Evolutionary conservation across 2,329 filamentous ascomycete genomes (phyloP).

Genomic region (Penicillium sp.): DNA sequence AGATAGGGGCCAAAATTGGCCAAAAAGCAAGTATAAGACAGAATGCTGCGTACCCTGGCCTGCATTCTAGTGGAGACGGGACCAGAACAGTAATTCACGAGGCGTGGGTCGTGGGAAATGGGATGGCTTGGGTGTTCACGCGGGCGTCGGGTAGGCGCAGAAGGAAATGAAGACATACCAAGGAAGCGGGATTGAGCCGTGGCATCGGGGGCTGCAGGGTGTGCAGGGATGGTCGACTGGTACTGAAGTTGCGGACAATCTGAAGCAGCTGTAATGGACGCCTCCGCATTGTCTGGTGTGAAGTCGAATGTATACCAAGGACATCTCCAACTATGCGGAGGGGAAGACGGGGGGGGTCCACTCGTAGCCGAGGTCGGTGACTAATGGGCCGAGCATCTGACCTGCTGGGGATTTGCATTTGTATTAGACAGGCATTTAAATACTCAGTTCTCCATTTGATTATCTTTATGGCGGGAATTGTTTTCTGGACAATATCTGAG

Average conservation of each 20-base stretch:
- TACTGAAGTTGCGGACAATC: conserved; percentile 10
- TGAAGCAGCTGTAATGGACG: conserved; percentile 7
- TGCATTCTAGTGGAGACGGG: conserved; percentile 7
- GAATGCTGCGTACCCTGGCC: not conserved
- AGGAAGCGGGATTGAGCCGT: conserved; percentile 29
- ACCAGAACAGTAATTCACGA: conserved; percentile 4
- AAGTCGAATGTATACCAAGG: not conserved
- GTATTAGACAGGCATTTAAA: too few species aligned
- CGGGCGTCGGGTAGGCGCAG: conserved; percentile 13
- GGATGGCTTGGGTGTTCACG: conserved; percentile 3
- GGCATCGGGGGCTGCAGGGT: conserved; percentile 22
- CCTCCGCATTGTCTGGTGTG: conserved; percentile 13
- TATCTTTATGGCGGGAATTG: too few species aligned
- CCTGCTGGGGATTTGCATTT: too few species aligned
- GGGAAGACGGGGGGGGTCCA: conserved; percentile 6
- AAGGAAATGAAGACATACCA: conserved; percentile 24
- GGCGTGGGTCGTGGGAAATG: conserved; percentile 3
- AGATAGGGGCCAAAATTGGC: conserved; percentile 1
- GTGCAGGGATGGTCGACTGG: not conserved
- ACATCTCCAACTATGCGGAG: conserved; percentile 1
- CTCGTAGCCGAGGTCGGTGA: conserved; percentile 17
- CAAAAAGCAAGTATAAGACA: conserved; percentile 6
- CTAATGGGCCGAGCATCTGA: conserved; percentile 7
- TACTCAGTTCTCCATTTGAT: too few species aligned
- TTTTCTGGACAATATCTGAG: too few species aligned